A percentile compares a stretch with the other conserved stretches of the same genome.
Conservation (phyloP, 257 asterid genomes). For the Plantago ovata region DNA sequence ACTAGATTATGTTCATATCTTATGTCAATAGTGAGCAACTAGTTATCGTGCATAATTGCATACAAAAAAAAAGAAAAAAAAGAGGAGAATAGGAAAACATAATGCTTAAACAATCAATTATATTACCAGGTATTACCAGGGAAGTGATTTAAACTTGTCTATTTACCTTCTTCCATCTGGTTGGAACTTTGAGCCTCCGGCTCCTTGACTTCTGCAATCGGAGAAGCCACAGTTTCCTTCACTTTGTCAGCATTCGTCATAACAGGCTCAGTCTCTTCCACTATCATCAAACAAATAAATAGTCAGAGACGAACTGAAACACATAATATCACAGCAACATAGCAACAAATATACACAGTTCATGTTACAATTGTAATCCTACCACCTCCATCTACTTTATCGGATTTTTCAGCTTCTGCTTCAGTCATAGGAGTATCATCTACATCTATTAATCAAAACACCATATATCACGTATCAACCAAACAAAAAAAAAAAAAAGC, state of each 20-base stretch:
- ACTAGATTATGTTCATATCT: too few relatives aligned
- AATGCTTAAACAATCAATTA: too few relatives aligned
- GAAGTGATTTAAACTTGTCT: neutral
- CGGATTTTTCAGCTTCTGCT: constrained; percentile 30
- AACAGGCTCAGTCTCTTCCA: constrained; percentile 30
- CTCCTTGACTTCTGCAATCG: neutral
- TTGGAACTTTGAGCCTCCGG: constrained; percentile 16
- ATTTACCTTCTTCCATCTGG: constrained; percentile 30
- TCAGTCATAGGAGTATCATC: constrained; percentile 28
- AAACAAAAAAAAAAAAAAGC: neutral
- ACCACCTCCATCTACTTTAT: constrained; percentile 29
- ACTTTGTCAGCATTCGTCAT: too few relatives aligned
- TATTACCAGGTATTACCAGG: neutral
- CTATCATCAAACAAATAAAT: constrained; percentile 23
- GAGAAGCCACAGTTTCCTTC: neutral
- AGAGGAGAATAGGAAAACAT: too few relatives aligned
- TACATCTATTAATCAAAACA: constrained; percentile 22
- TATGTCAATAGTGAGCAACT: too few relatives aligned
- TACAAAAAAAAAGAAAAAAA: too few relatives aligned
- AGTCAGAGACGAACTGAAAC: neutral
- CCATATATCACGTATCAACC: neutral
- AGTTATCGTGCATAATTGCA: too few relatives aligned
- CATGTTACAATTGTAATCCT: neutral
- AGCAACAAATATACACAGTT: neutral
- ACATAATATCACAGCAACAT: neutral